Conservation (phyloP, 164 flowering plant genomes). For the Pachysandra terminalis region DNA sequence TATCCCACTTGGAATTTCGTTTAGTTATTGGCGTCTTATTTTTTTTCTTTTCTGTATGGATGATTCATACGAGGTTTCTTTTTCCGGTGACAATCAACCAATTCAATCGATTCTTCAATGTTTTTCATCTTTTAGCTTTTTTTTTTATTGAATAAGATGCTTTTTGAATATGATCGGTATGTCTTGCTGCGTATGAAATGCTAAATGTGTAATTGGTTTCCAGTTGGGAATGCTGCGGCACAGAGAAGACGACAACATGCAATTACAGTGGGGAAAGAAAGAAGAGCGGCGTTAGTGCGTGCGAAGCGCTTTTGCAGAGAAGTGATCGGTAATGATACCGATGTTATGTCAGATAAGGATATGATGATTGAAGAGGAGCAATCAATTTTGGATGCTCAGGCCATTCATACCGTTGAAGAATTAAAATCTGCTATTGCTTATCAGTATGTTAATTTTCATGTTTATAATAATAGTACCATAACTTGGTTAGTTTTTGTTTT, state of each 20-base stretch:
- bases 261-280: slow-evolving; percentile 73
- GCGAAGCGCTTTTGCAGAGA: slow-evolving; percentile 83
- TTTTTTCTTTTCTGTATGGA: not conserved
- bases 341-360: slow-evolving; percentile 40
- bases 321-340: slow-evolving; percentile 43
- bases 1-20: not conserved
- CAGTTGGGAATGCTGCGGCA: slow-evolving; percentile 79
- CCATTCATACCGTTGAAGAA: slow-evolving; percentile 61
- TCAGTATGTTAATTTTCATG: slow-evolving; percentile 39
- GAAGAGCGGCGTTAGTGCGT: slow-evolving; percentile 80
- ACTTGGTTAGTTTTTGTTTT: not conserved
- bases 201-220: not conserved
- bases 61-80: too few species aligned
- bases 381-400: slow-evolving; percentile 59
- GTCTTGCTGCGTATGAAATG: not conserved
- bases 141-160: not conserved
- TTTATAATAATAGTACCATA: not conserved
- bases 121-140: not conserved
- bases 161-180: too few species aligned
- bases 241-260: slow-evolving; percentile 73
- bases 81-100: too few species aligned
- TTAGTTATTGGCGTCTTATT: not conserved
- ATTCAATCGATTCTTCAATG: too few species aligned
- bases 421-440: slow-evolving; percentile 50
- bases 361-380: slow-evolving; percentile 74